Conservation (phyloP, 2,329 filamentous ascomycete species). For the Penicillium glabrum region DNA sequence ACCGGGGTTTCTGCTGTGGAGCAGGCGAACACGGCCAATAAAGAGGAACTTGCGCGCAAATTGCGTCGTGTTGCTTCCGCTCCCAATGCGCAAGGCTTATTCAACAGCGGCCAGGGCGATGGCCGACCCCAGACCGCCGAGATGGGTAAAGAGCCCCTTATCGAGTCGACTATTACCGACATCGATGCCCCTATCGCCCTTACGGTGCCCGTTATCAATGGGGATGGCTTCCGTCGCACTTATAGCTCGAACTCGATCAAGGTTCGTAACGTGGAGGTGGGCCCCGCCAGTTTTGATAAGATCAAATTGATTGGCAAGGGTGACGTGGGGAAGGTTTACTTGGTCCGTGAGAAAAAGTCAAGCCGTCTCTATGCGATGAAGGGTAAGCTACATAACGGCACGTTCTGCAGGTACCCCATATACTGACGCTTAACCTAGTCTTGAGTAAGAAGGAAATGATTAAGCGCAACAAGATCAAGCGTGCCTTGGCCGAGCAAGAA, state of each 20-base stretch:
- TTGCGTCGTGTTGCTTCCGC: slow-evolving; percentile 92
- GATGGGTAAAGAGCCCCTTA: slow-evolving; percentile 76
- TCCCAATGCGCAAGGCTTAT: slow-evolving; percentile 93
- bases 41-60: slow-evolving; percentile 92
- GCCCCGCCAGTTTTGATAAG: slow-evolving; percentile 95
- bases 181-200: slow-evolving; percentile 42
- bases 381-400: slow-evolving; percentile 56
- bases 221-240: slow-evolving; percentile 79
- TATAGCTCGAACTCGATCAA: slow-evolving; percentile 99
- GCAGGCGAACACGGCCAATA: slow-evolving; percentile 73
- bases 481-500: slow-evolving; percentile 94
- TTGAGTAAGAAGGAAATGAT: slow-evolving; percentile 99
- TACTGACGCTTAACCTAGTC: slow-evolving; percentile 59
- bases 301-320: slow-evolving; percentile 99
- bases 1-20: slow-evolving; percentile 65
- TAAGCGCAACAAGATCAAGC: slow-evolving; percentile 99
- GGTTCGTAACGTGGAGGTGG: slow-evolving; percentile 93
- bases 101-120: slow-evolving; percentile 60
- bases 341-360: slow-evolving; percentile 98
- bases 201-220: slow-evolving; percentile 35
- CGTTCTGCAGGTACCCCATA: not conserved
- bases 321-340: slow-evolving; percentile 96
- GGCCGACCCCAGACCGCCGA: slow-evolving; percentile 82
- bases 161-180: slow-evolving; percentile 56
- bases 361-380: slow-evolving; percentile 97